Evolutionary conservation across 106 monocot species (phyloP), one percentile per base, ranked within the genome.

Genomic region (Acorus calamus): DNA sequence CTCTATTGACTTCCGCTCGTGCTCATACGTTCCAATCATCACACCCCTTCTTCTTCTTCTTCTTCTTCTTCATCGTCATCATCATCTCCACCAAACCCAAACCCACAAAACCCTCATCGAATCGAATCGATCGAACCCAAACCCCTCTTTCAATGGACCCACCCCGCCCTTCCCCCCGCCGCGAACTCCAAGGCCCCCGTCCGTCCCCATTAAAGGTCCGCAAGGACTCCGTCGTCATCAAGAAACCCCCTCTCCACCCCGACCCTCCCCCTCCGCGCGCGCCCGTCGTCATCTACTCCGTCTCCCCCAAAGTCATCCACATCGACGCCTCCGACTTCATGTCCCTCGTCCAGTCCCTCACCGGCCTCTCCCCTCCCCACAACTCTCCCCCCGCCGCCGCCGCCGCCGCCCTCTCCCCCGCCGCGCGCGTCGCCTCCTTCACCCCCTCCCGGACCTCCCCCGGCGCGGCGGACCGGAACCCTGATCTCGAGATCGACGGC

Each of bases 271-370:
- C 44, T n/a, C 61, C 43, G 8, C 70, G 68, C 11, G 70, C 53
- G 0, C 81, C 84, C 4, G 76, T 87, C 51, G 80, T 87, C 48
- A 87, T 87, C 76, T 81, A 84, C 74, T 62, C 88, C 5, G 73
- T 79, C 14, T 81, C 88, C 2, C 88, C 88, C 4, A 88, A 81
- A 64, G 73, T 88, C 52, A 81, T 88, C 59, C 84, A 78, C 47
- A 67, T 78, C 47, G 59, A 71, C 50, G 81, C 84, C 44, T 53
- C 73, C 53, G 77, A 84, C 46, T 88, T 88, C 80, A 80, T 73
- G 78, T 59, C 80, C 4, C 62, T 84, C 2, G 88, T 88, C 14
- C 88, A 88, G 41, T 81, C 78, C 52, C 81, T 84, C 66, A 88
- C 84, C 52, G 88, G 88, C n/a, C 13, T 61, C 44, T 58, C 73